A percentile compares a stretch with the other conserved stretches of the same genome.
Conservation (phyloP, 352 stramenopile species). For the Pythium apleroticum region DNA sequence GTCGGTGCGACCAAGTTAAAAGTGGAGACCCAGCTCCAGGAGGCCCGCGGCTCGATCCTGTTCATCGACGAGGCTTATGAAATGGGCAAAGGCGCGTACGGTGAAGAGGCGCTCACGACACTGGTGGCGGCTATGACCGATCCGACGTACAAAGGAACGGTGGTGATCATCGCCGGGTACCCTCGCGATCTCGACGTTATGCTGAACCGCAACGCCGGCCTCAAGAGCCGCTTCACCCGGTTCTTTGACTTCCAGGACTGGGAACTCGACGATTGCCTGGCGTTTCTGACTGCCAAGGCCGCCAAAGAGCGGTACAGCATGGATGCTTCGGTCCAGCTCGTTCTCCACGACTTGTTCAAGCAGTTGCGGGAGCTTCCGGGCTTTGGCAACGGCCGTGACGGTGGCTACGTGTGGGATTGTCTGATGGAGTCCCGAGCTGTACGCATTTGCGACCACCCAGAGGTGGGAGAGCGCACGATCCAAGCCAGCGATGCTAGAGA, state of each 20-base stretch:
- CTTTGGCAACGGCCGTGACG: constrained; percentile 76
- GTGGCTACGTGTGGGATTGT: constrained; percentile 62
- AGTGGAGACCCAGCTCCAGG: constrained; percentile 78
- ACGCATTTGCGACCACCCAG: constrained; percentile 38
- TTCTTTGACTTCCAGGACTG: constrained; percentile 90
- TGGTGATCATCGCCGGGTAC: constrained; percentile 93
- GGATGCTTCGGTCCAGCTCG: constrained; percentile 31
- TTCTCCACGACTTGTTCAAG: constrained; percentile 30
- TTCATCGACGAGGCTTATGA: constrained; percentile 95
- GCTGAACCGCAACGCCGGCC: constrained; percentile 84
- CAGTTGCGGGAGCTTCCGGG: constrained; percentile 46
- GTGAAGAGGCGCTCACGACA: constrained; percentile 90
- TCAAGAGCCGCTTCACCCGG: constrained; percentile 90
- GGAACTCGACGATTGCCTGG: constrained; percentile 77
- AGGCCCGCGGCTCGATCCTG: constrained; percentile 89
- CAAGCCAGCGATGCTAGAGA: constrained; percentile 37
- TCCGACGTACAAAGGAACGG: constrained; percentile 74
- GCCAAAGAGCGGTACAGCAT: constrained; percentile 38
- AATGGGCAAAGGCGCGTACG: constrained; percentile 76
- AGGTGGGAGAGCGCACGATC: constrained; percentile 51
- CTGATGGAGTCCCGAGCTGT: constrained; percentile 65
- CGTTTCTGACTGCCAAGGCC: constrained; percentile 53
- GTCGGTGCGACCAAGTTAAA: constrained; percentile 90
- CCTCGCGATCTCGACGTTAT: constrained; percentile 86
- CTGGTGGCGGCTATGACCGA: constrained; percentile 89